These are phyloP conservation scores for Penicillium cinerascens DNA, from an alignment of 495 filamentous ascomycete species.

Conservation along the genomic window DNA sequence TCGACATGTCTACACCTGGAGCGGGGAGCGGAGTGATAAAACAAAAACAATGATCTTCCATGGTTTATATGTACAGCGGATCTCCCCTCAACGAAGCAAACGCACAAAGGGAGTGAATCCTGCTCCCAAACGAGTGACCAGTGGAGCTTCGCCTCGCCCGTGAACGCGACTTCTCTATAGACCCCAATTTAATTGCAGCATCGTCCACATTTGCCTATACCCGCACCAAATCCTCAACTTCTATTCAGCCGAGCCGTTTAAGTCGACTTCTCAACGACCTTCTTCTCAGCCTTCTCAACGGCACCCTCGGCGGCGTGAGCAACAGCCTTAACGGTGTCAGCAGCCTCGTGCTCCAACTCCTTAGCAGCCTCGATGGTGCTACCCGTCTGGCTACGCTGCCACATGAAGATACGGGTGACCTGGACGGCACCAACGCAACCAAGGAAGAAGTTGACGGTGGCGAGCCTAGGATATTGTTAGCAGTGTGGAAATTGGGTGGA, in stretches of 20 bases:
- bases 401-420: constrained; percentile 69
- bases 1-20: not conserved
- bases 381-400: constrained; percentile 55
- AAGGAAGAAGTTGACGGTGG: constrained; percentile 98
- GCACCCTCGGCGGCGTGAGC: constrained; percentile 22
- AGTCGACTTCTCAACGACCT: constrained; percentile 28
- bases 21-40: not conserved
- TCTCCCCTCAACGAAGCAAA: constrained; percentile 7
- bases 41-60: constrained; percentile 13
- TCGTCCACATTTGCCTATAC: constrained; percentile 7
- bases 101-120: not conserved
- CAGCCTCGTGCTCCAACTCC: constrained; percentile 45
- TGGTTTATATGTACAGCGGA: constrained; percentile 29
- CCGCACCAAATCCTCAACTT: not conserved
- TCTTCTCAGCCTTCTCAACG: constrained; percentile 29
- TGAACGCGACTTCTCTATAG: constrained; percentile 5
- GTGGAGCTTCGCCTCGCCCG: not conserved
- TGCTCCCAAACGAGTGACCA: not conserved
- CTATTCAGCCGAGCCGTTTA: constrained; percentile 3
- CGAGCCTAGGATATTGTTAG: constrained; percentile 54
- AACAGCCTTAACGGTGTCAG: constrained; percentile 37
- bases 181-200: constrained; percentile 4
- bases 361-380: constrained; percentile 44
- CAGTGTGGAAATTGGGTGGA: not conserved
- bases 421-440: constrained; percentile 81